These are phyloP conservation scores for Neurospora crassa DNA, from an alignment of 2,329 filamentous ascomycete species.

Conservation along the genomic window DNA sequence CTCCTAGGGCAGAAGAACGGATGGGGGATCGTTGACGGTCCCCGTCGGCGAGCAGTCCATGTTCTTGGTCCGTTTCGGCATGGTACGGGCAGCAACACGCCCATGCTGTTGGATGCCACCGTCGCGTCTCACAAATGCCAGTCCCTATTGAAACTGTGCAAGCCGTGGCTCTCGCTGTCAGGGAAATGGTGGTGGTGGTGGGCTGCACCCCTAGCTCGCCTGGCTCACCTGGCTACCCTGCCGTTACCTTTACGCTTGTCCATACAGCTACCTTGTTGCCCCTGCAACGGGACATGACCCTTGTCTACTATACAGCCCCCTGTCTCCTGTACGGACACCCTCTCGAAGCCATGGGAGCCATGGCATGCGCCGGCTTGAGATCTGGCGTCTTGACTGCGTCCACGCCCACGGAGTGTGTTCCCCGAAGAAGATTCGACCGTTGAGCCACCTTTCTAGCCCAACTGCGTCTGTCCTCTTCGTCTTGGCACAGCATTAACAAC, in stretches of 20 bases:
- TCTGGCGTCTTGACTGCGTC: conserved; percentile 10
- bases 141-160: conserved; percentile 15
- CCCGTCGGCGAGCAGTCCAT: neutral
- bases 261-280: neutral
- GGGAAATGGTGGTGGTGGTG: conserved; percentile 1
- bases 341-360: conserved; percentile 1
- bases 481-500: conserved; percentile 10
- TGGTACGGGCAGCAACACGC: neutral
- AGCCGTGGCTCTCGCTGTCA: conserved; percentile 10
- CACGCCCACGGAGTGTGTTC: conserved; percentile 11
- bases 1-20: neutral
- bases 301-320: neutral
- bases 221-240: neutral
- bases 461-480: conserved; percentile 7
- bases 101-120: neutral
- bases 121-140: conserved; percentile 7
- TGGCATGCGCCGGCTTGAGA: conserved; percentile 14
- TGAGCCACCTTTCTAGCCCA: conserved; percentile 13
- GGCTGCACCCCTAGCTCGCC: neutral
- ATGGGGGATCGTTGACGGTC: neutral
- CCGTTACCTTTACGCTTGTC: neutral
- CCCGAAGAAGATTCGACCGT: conserved; percentile 16
- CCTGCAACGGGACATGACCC: neutral
- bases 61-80: conserved; percentile 7
- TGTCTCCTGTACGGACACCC: neutral